Percentiles rank a stretch among this genome's conserved stretches.
Conservation (phyloP, 1,284 basidiomycete species). For the Bondarzewia mesenterica region DNA sequence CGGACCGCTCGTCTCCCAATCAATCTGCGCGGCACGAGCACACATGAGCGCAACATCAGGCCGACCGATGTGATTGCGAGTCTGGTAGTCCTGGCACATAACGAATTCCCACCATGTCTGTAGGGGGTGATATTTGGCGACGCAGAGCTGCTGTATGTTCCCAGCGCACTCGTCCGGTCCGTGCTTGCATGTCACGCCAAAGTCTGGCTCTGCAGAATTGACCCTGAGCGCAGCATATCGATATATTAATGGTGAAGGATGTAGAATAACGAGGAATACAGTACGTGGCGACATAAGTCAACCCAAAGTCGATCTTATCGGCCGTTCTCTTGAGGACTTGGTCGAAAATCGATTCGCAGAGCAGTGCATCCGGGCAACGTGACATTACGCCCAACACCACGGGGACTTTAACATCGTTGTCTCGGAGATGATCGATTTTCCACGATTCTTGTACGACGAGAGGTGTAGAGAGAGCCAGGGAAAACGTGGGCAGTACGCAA, state of each 20-base stretch:
- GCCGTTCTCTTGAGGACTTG: slow-evolving; percentile 55
- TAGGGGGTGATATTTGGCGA: slow-evolving; percentile 44
- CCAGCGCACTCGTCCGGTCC: slow-evolving; percentile 78
- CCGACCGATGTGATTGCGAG: slow-evolving; percentile 54
- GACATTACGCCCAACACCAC: slow-evolving; percentile 69
- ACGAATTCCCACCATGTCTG: slow-evolving; percentile 67
- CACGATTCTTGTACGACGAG: slow-evolving; percentile 5
- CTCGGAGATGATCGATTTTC: not conserved
- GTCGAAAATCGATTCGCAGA: slow-evolving; percentile 76
- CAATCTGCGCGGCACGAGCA: slow-evolving; percentile 51
- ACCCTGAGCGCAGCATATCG: slow-evolving; percentile 34
- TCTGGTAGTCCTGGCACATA: slow-evolving; percentile 71
- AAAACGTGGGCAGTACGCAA: slow-evolving; percentile 16
- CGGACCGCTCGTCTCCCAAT: slow-evolving; percentile 58
- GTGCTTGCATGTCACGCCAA: slow-evolving; percentile 75
- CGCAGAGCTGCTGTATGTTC: slow-evolving; percentile 81
- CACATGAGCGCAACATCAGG: slow-evolving; percentile 62
- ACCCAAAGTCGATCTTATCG: slow-evolving; percentile 59
- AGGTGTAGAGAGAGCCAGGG: slow-evolving; percentile 18
- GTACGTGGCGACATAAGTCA: slow-evolving; percentile 72
- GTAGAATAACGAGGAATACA: slow-evolving; percentile 17
- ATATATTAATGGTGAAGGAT: not conserved
- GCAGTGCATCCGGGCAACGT: slow-evolving; percentile 66
- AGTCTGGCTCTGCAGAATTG: slow-evolving; percentile 53
- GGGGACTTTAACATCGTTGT: slow-evolving; percentile 42